These are phyloP conservation scores for Clavispora santaluciae DNA, from an alignment of 805 yeast genomes.

Conservation along the genomic window DNA sequence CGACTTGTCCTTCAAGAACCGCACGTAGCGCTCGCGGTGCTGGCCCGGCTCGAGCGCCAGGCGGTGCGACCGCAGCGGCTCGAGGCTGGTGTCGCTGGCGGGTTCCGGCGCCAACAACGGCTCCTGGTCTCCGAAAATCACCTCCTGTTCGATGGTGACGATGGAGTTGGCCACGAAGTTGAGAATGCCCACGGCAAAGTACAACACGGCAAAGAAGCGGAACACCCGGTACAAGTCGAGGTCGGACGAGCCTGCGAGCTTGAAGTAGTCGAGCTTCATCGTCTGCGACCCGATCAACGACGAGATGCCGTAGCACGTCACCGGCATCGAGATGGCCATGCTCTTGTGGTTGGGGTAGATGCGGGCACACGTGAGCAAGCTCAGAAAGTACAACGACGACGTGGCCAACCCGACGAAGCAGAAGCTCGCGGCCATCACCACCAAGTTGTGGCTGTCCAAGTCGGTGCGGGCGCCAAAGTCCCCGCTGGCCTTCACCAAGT, in stretches of 20 bases:
- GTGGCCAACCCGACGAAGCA: constrained; percentile 66
- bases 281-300: constrained; percentile 70
- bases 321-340: constrained; percentile 82
- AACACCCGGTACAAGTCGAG: constrained; percentile 53
- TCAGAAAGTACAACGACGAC: constrained; percentile 64
- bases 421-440: constrained; percentile 44
- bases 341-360: constrained; percentile 75
- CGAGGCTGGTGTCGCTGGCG: constrained; percentile 13
- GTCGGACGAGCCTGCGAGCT: constrained; percentile 18
- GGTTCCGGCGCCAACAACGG: constrained; percentile 11
- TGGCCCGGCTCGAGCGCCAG: constrained; percentile 34
- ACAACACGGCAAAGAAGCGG: constrained; percentile 46
- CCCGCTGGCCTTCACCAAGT: constrained; percentile 13
- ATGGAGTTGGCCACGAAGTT: constrained; percentile 64
- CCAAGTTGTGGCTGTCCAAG: constrained; percentile 34
- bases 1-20: constrained; percentile 48
- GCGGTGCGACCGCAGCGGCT: constrained; percentile 26
- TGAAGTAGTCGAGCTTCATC: constrained; percentile 40
- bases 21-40: constrained; percentile 29
- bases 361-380: constrained; percentile 76
- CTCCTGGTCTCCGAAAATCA: constrained; percentile 30
- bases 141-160: constrained; percentile 53
- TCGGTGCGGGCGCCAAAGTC: neutral
- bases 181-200: constrained; percentile 50
- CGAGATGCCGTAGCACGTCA: constrained; percentile 81